Evolutionary conservation across 2,329 filamentous ascomycete genomes (phyloP).

Genomic region (Shiraia sp.): DNA sequence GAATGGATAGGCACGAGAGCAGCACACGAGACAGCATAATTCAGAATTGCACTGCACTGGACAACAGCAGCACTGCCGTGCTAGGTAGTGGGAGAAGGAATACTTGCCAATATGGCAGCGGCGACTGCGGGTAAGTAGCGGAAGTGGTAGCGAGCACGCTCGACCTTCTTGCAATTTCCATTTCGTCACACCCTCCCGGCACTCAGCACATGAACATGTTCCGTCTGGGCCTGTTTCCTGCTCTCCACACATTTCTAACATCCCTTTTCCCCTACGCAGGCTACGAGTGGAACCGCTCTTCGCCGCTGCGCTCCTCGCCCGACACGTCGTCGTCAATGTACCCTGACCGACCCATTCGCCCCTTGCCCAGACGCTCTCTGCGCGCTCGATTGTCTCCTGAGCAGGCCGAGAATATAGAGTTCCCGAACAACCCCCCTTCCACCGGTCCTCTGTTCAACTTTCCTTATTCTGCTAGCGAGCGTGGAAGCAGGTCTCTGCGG

Average conservation of each 20-base stretch:
- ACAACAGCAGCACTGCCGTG: conserved; percentile 12
- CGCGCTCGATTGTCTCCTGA: conserved; percentile 86
- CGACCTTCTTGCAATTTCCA: conserved; percentile 23
- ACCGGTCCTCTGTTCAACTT: conserved; percentile 77
- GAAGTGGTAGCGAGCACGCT: conserved; percentile 23
- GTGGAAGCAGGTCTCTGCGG: conserved; percentile 32
- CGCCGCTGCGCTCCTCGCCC: conserved; percentile 50
- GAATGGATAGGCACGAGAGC: conserved; percentile 18
- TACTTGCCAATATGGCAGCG: conserved; percentile 44
- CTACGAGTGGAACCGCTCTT: conserved; percentile 48
- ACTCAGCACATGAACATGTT: conserved; percentile 14
- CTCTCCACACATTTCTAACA: conserved; percentile 39
- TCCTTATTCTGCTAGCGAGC: conserved; percentile 51
- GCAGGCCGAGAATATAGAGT: conserved; percentile 78
- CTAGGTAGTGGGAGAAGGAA: conserved; percentile 25
- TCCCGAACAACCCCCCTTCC: conserved; percentile 74
- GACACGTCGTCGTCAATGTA: conserved; percentile 81
- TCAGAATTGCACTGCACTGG: conserved; percentile 13
- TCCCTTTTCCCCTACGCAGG: conserved; percentile 40
- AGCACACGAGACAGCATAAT: conserved; percentile 6
- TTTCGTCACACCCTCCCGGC: conserved; percentile 20
- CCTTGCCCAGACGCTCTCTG: conserved; percentile 84
- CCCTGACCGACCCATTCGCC: conserved; percentile 89
- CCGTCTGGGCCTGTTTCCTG: conserved; percentile 23
- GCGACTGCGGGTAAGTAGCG: conserved; percentile 46